Evolutionary conservation across 129 eudicot species (phyloP).

Genomic region (Pittosporum tobira): DNA sequence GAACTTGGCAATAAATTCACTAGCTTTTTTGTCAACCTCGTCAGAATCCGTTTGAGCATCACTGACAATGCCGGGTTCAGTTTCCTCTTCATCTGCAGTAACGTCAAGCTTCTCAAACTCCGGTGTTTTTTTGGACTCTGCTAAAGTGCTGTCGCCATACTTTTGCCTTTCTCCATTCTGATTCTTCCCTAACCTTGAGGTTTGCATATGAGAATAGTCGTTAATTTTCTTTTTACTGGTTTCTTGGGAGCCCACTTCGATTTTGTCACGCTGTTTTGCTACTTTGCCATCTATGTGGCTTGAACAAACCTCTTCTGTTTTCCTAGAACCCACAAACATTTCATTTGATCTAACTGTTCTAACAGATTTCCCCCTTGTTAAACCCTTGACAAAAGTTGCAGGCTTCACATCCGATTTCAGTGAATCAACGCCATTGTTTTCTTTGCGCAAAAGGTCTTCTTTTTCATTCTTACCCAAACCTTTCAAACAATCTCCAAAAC

Average conservation of each 20-base stretch:
- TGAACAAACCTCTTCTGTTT: slow-evolving; percentile 14
- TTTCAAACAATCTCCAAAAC: slow-evolving; percentile 15
- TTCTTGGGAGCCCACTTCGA: not conserved
- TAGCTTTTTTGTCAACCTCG: slow-evolving; percentile 92
- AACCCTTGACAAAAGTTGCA: slow-evolving; percentile 23
- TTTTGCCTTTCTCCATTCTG: slow-evolving; percentile 13
- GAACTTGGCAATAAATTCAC: slow-evolving; percentile 85
- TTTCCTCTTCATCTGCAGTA: slow-evolving; percentile 23
- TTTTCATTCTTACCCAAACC: slow-evolving; percentile 1
- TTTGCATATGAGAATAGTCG: slow-evolving; percentile 1
- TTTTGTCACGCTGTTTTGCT: slow-evolving; percentile 10
- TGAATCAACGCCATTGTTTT: slow-evolving; percentile 17
- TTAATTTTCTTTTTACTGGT: slow-evolving; percentile 15
- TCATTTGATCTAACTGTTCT: slow-evolving; percentile 56
- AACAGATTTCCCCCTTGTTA: slow-evolving; percentile 69
- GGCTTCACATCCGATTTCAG: slow-evolving; percentile 29
- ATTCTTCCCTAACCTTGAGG: slow-evolving; percentile 1
- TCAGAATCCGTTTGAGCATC: slow-evolving; percentile 46
- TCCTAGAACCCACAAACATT: slow-evolving; percentile 18
- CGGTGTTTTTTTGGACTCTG: slow-evolving; percentile 15
- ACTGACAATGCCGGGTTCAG: slow-evolving; percentile 12
- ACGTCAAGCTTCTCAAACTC: slow-evolving; percentile 12
- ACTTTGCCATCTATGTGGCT: slow-evolving; percentile 20
- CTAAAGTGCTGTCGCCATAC: not conserved
- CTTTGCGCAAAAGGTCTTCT: slow-evolving; percentile 18